These are phyloP conservation scores for Tolypocladium endophyticum DNA, from an alignment of 2,329 filamentous ascomycete species.

Conservation along the genomic window DNA sequence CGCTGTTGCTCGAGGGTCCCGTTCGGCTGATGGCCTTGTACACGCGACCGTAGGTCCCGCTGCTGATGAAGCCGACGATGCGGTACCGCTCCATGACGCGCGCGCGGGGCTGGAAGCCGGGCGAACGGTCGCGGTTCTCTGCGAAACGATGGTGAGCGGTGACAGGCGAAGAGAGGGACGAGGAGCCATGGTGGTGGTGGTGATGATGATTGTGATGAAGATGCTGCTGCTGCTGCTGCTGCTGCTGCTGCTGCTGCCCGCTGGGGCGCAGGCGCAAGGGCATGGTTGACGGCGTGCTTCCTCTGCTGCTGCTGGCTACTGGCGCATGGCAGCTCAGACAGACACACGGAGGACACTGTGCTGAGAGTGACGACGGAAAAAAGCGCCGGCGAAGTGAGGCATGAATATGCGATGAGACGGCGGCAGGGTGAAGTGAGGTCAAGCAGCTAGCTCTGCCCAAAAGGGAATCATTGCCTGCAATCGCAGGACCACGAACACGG, in stretches of 20 bases:
- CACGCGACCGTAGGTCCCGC: slow-evolving; percentile 92
- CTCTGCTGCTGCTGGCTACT: background rate
- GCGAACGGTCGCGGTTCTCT: slow-evolving; percentile 44
- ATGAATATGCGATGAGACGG: background rate
- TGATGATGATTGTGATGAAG: slow-evolving; percentile 5
- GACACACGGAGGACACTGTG: background rate
- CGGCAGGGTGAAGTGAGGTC: background rate
- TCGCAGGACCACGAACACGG: background rate
- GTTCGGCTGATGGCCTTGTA: slow-evolving; percentile 79
- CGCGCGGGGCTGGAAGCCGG: slow-evolving; percentile 63
- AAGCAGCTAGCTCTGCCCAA: slow-evolving; percentile 3
- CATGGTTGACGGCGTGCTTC: slow-evolving; percentile 11
- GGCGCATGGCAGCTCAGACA: background rate
- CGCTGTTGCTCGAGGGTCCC: background rate
- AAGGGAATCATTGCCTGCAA: background rate
- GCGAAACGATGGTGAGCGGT: slow-evolving; percentile 24
- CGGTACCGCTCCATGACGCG: slow-evolving; percentile 89
- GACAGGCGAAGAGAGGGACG: slow-evolving; percentile 7
- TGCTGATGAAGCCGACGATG: slow-evolving; percentile 96
- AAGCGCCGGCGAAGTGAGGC: background rate
- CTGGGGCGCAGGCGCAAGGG: slow-evolving; percentile 22
- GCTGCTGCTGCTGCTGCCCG: slow-evolving; percentile 2
- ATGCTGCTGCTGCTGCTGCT: background rate
- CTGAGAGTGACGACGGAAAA: background rate
- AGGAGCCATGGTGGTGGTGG: slow-evolving; percentile 7